phyloP scores from a whole-genome alignment of 163 green algal species.

The Smithsoniella earleae region DNA sequence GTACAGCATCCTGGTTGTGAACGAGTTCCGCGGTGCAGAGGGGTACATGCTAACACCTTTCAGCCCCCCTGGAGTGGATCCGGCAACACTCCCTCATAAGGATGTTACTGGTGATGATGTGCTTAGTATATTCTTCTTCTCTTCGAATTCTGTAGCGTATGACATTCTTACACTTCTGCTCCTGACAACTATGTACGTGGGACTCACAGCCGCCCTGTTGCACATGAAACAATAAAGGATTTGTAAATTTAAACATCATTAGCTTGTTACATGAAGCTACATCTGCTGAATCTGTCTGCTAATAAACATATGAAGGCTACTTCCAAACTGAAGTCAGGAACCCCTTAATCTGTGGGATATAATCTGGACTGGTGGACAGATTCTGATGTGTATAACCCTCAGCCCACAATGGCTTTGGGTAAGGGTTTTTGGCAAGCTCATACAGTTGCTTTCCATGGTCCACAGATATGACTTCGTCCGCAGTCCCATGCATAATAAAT shows the following conservation, averaged over 20 bases:
- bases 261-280: too few relatives aligned
- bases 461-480: slow-evolving; percentile 59
- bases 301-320: too few relatives aligned
- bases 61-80: neutral
- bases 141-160: neutral
- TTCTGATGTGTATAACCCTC: slow-evolving; percentile 64
- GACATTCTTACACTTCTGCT: slow-evolving; percentile 1
- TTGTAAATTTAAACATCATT: too few relatives aligned
- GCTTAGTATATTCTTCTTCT: slow-evolving; percentile 42
- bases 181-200: neutral
- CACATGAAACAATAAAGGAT: neutral
- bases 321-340: slow-evolving; percentile 37
- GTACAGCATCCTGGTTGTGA: slow-evolving; percentile 58
- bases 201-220: neutral
- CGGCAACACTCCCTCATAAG: slow-evolving; percentile 42
- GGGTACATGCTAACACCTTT: slow-evolving; percentile 31
- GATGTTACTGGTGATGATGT: slow-evolving; percentile 55
- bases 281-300: too few relatives aligned
- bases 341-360: slow-evolving; percentile 39
- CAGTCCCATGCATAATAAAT: slow-evolving; percentile 62
- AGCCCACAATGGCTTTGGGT: slow-evolving; percentile 55
- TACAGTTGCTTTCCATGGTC: slow-evolving; percentile 49
- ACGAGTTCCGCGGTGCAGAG: slow-evolving; percentile 55
- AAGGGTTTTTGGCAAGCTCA: slow-evolving; percentile 40
- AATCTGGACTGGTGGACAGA: slow-evolving; percentile 48